phyloP scores from a whole-genome alignment of 2,329 filamentous ascomycete species.

The Knufia fluminis region DNA sequence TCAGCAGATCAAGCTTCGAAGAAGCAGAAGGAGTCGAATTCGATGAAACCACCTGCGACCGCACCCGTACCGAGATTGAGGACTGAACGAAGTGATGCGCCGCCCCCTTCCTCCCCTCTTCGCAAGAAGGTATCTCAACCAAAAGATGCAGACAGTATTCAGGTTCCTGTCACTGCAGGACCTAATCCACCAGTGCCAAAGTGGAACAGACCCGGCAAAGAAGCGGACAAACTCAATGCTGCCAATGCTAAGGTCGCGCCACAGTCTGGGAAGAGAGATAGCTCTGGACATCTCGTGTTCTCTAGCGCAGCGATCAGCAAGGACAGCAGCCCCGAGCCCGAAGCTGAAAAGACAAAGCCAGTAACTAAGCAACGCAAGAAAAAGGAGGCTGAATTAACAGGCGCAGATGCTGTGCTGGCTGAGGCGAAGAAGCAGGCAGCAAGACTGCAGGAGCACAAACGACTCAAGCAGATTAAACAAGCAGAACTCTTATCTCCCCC shows the following conservation, averaged over 20 bases:
- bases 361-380: background rate
- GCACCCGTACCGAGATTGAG: background rate
- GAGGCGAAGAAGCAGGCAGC: constrained; percentile 2
- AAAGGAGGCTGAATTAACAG: background rate
- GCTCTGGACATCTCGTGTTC: background rate
- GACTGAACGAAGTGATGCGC: background rate
- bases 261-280: background rate
- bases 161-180: too few species aligned
- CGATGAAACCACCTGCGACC: background rate
- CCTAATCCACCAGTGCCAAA: too few species aligned
- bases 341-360: background rate
- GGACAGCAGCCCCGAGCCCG: background rate
- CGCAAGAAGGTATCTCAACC: background rate
- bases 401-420: background rate
- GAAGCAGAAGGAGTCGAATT: background rate
- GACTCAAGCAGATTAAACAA: background rate
- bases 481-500: background rate
- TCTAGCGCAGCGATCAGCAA: background rate
- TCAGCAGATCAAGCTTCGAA: background rate
- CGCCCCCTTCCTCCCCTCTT: background rate
- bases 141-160: background rate
- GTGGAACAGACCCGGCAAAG: background rate
- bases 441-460: background rate
- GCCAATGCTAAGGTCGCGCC: background rate
- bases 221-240: background rate